Conservation (phyloP, 202 grass and related monocot genomes). For the Zizania palustris region DNA sequence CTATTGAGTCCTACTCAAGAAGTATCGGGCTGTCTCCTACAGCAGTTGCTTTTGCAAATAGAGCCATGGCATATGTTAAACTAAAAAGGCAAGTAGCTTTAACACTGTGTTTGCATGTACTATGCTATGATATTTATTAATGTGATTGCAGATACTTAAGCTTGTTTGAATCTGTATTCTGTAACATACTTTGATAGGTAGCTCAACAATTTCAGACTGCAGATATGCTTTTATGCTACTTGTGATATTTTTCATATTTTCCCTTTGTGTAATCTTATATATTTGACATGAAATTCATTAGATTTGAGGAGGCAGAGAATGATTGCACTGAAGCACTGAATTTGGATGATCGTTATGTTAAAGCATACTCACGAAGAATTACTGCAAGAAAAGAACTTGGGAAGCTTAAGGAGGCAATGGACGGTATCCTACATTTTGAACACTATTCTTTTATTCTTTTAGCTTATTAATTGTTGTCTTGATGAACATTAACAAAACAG, state of each 20-base stretch:
- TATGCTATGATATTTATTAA: neutral
- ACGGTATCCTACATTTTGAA: conserved; percentile 53
- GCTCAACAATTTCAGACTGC: neutral
- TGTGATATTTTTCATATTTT: neutral
- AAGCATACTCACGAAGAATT: conserved; percentile 90
- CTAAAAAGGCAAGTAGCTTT: conserved; percentile 61
- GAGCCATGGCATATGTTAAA: conserved; percentile 93
- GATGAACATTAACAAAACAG: conserved; percentile 6
- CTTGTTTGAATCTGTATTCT: conserved; percentile 19
- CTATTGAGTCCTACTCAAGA: conserved; percentile 85
- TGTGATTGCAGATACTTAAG: neutral
- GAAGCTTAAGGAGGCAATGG: conserved; percentile 81
- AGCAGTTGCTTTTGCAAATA: conserved; percentile 78
- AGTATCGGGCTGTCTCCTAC: conserved; percentile 75
- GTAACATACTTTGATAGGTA: neutral
- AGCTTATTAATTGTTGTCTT: conserved; percentile 6
- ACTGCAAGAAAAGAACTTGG: conserved; percentile 85
- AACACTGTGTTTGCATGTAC: neutral
- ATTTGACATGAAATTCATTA: conserved; percentile 39
- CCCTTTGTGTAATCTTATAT: conserved; percentile 21
- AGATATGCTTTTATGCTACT: neutral
- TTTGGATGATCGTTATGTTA: conserved; percentile 93
- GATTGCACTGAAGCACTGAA: conserved; percentile 86
- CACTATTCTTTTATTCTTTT: conserved; percentile 5
- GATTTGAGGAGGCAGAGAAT: conserved; percentile 82